Evolutionary conservation across 2,329 filamentous ascomycete species (phyloP).

Genomic region (Alternaria brassicae): DNA sequence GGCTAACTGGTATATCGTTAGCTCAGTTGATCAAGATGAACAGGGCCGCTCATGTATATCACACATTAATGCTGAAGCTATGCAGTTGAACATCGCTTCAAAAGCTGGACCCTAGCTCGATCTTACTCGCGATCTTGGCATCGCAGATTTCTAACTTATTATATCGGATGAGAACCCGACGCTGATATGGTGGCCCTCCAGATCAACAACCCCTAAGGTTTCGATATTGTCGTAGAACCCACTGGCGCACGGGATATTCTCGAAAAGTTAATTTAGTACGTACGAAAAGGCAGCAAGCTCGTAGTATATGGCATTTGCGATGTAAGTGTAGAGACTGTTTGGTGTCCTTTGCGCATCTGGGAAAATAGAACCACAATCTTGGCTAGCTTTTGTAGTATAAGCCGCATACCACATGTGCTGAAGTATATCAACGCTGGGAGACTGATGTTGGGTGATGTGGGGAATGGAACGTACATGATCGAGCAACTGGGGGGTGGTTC

Average conservation of each 20-base stretch:
- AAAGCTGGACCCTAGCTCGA: slow-evolving; percentile 75
- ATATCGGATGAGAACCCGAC: slow-evolving; percentile 44
- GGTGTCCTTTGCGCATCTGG: slow-evolving; percentile 75
- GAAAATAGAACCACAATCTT: slow-evolving; percentile 74
- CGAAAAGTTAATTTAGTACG: slow-evolving; percentile 74
- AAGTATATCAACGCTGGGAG: slow-evolving; percentile 63
- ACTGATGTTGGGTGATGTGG: slow-evolving; percentile 70
- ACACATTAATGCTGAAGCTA: background rate
- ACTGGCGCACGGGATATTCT: slow-evolving; percentile 73
- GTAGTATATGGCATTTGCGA: slow-evolving; percentile 76
- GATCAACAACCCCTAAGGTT: slow-evolving; percentile 72
- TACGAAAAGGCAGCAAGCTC: slow-evolving; percentile 73
- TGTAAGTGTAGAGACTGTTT: slow-evolving; percentile 67
- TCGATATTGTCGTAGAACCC: slow-evolving; percentile 75
- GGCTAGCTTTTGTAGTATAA: slow-evolving; percentile 73
- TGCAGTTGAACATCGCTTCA: slow-evolving; percentile 68
- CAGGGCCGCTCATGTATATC: slow-evolving; percentile 67
- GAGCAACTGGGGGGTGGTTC: slow-evolving; percentile 75
- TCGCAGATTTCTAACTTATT: slow-evolving; percentile 58
- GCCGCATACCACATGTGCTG: slow-evolving; percentile 36
- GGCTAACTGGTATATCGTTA: slow-evolving; percentile 70
- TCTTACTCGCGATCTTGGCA: slow-evolving; percentile 61
- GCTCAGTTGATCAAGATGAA: slow-evolving; percentile 69
- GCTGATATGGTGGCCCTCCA: slow-evolving; percentile 67
- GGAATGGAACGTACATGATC: slow-evolving; percentile 76